Percentiles rank a stretch among this genome's conserved stretches.
These are phyloP conservation scores for Pezicula rhizophila DNA, from an alignment of 2,329 filamentous ascomycete genomes.

Conservation along the genomic window DNA sequence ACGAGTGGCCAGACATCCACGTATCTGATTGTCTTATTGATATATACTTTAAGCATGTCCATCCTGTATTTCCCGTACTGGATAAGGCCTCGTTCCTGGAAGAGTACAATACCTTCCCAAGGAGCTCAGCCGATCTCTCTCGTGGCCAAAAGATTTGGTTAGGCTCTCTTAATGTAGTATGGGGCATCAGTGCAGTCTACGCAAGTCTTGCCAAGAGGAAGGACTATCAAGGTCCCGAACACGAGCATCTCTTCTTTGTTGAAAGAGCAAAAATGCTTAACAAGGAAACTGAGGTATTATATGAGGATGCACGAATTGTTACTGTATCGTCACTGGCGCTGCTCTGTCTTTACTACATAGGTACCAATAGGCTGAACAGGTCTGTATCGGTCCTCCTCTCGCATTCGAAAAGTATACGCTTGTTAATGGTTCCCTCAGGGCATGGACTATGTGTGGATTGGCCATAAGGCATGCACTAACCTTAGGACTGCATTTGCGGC, in stretches of 20 bases:
- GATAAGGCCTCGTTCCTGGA: constrained; percentile 12
- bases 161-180: constrained; percentile 17
- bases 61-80: constrained; percentile 15
- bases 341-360: constrained; percentile 19
- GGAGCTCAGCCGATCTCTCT: constrained; percentile 3
- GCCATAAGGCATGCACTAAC: constrained; percentile 18
- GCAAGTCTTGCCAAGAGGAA: constrained; percentile 10
- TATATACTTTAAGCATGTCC: constrained; percentile 18
- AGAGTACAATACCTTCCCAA: constrained; percentile 9
- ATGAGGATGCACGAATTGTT: constrained; percentile 14
- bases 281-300: constrained; percentile 12
- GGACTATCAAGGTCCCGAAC: constrained; percentile 3
- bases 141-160: constrained; percentile 15
- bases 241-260: constrained; percentile 17
- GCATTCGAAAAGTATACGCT: not conserved
- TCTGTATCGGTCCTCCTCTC: constrained; percentile 2
- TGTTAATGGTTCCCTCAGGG: constrained; percentile 9
- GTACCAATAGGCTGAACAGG: constrained; percentile 19
- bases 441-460: constrained; percentile 20
- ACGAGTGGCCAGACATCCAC: constrained; percentile 14
- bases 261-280: constrained; percentile 17
- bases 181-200: constrained; percentile 17
- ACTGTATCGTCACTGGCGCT: constrained; percentile 14
- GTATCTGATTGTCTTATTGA: constrained; percentile 12
- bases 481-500: constrained; percentile 19